Evolutionary conservation across 208 protist species (phyloP), one percentile per base, ranked within the genome.

Genomic region (Wallacemonas rigidus): DNA sequence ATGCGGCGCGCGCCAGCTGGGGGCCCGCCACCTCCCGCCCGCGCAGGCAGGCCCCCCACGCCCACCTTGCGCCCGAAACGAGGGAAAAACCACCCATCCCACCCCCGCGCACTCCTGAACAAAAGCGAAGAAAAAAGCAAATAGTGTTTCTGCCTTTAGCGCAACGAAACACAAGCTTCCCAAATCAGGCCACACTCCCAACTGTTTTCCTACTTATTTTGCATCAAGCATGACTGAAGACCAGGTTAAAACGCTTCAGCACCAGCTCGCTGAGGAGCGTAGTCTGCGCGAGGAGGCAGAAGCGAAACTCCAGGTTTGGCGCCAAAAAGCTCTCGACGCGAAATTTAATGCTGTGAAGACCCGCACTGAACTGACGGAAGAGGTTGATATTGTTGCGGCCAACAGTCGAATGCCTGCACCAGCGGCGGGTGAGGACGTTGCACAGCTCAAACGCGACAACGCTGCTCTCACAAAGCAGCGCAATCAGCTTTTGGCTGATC

Each of bases 271-370:
- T 39, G 58, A 69, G n/a, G 72, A 76, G 47, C 58, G 72, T 3
- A 45, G 39, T 45, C 54, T 63, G 43, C 72, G 72, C 47, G 63
- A 63, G 1, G 64, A 71, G 38, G 72, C 72, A 40, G 72, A 76
- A 17, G 47, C 56, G 50, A 35, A 76, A 35, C 61, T 61, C 5
- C 58, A 76, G 14, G 43, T 45, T 5, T 76, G 72, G 72, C 14
- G 72, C 7, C 50, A 63, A 38, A 76, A 76, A 43, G 51, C 72
- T 9, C 69, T 76, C 39, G 72, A 76, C 55, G 43, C 48, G 2
- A 76, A 76, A 60, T 14, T 76, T 5, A 63, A 71, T n/a, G 55
- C 43, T 17, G 43, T 76, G 40, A 55, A 65, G 9, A 65, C 58
- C 2, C 61, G 64, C 12, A 76, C 43, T 6, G 47, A 73, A 6